Evolutionary conservation across 169 alveolate genomes (phyloP), one percentile per base, ranked within the genome.

Genomic region (Pseudocohnilembus persalinus): DNA sequence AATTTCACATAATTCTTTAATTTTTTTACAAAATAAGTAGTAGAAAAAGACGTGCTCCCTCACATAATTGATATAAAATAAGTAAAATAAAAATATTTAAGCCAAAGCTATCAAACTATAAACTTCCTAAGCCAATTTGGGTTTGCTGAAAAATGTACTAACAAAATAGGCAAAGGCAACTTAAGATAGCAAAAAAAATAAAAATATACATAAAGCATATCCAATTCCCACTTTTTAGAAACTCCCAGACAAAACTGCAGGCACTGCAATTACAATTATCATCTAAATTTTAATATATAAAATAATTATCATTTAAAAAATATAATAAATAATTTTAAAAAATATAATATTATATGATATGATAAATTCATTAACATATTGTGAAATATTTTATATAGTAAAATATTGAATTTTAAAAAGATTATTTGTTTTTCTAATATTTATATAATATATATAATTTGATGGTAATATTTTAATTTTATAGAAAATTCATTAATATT

Each of bases 61-160:
- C 26, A 65, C 33, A 4, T 81, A 49, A 20, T 49, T 49, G 4
- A 49, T 20, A 49, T 49, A 29, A 1, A 30, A n/a, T 20, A 63
- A 34, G 29, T 25, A 64, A 0, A 25, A 31, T 68, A 84, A 65
- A 29, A 84, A 25, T 30, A 73, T 64, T 27, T 73, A 31, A 27
- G 68, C 11, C 30, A 84, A 35, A 25, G 84, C 35, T 0, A 84
- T 32, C 30, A 84, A 79, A 29, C 74, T 84, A 28, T 81, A 77
- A 6, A 84, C 74, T 68, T 84, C 89, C 31, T 73, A 64, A 4
- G 89, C 89, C 6, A 84, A 74, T 77, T 79, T 84, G 0, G 89
- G 81, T 31, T 76, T 77, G 0, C 84, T 77, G 65, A 84, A 84
- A 28, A 84, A 72, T 0, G 89, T 75, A 24, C 77, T 32, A 24